Base-by-base conservation (phyloP, 768 basidiomycete genomes). In the Calocera viscosa region DNA sequence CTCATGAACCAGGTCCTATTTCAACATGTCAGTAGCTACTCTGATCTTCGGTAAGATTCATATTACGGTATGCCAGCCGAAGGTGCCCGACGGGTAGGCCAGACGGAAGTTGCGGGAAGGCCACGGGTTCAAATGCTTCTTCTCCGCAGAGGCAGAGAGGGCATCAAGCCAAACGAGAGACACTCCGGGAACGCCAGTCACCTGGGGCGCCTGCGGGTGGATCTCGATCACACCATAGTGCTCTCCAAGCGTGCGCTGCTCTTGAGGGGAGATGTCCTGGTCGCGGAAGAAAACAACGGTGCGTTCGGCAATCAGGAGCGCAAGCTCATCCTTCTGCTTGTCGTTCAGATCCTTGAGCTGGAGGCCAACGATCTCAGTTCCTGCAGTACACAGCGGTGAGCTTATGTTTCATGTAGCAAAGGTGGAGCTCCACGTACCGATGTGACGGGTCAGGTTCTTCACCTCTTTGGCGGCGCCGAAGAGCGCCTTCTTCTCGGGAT, bases 241-340 rank as follows among this genome's bases (percentile, higher is more conserved):
- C 5, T 72, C 64, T 60, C 75, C 75, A 22, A 76, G 71, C 17
- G 60, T 67, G 49, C 72, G 71, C 64, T 76, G 75, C 38, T 73
- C 69, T 38, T 75, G 74, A 33, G 74, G 73, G 22, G 73, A 74
- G 47, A 76, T 66, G 65, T 74, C 72, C 65, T 76, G 75, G 71
- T 76, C 74, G 41, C 75, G 74, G 74, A 76, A 73, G 71, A 76
- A 75, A 22, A 75, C 74, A 41, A 75, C 73, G 35, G 69, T 67
- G 53, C 74, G 72, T 63, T 75, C 71, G n/a, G 71, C 70, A 33
- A 70, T 68, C 47, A 73, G 69, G n/a, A 72, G 67, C 2, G 70
- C 73, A 28, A 74, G 69, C 41, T 74, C 73, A 49, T 73, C 71
- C 67, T 69, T 71, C 66, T 74, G 72, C 53, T 71, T 47, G 34